phyloP scores from a whole-genome alignment of 1,139 yeast genomes.

The Yamadazyma conglobata region DNA sequence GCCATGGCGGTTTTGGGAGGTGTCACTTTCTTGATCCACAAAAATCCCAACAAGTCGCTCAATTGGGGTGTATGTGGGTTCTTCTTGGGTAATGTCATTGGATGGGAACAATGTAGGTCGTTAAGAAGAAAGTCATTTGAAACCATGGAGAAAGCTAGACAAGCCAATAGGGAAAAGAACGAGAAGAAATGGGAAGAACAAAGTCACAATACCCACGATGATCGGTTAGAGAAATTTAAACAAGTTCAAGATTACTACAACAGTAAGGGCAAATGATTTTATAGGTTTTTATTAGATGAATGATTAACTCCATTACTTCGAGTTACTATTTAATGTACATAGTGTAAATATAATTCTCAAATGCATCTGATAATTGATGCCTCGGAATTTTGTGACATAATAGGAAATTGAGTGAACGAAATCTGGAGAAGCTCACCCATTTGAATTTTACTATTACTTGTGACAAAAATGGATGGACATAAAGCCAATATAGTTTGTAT shows the following conservation, averaged over 20 bases:
- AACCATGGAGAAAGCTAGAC: slow-evolving; percentile 61
- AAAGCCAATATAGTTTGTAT: slow-evolving; percentile 27
- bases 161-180: slow-evolving; percentile 40
- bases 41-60: slow-evolving; percentile 56
- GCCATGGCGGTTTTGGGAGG: slow-evolving; percentile 79
- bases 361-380: slow-evolving; percentile 1
- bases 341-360: not conserved
- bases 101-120: slow-evolving; percentile 91
- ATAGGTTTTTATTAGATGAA: too few relatives aligned
- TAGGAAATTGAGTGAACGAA: slow-evolving; percentile 9
- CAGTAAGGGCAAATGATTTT: slow-evolving; percentile 11
- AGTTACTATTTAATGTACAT: not conserved
- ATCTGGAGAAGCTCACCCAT: slow-evolving; percentile 17
- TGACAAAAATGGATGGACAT: slow-evolving; percentile 35
- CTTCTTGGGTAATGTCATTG: slow-evolving; percentile 72
- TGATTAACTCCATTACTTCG: too few relatives aligned
- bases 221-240: slow-evolving; percentile 28
- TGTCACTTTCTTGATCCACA: slow-evolving; percentile 67
- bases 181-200: slow-evolving; percentile 25
- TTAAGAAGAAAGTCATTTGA: slow-evolving; percentile 60
- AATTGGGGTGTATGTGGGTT: slow-evolving; percentile 88
- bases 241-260: slow-evolving; percentile 16
- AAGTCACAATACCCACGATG: slow-evolving; percentile 17
- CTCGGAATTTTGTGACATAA: slow-evolving; percentile 7
- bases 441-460: too few relatives aligned